phyloP scores from a whole-genome alignment of 75 land plant genomes.

The Azolla pinnata region DNA sequence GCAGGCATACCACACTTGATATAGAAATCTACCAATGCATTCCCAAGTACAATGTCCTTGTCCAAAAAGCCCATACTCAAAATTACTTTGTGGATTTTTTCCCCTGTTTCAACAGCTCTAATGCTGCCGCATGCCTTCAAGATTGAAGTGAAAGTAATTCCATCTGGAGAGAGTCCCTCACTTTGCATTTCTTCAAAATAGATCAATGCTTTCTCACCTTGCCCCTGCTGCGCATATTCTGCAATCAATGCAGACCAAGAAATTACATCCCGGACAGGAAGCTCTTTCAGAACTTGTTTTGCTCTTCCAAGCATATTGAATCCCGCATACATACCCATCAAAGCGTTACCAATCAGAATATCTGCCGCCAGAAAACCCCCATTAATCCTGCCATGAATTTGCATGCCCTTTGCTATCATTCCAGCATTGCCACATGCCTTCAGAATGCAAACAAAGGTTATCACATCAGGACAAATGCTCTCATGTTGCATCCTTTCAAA shows the following conservation, averaged over 20 bases:
- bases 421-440: constrained; percentile 6
- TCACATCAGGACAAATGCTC: neutral
- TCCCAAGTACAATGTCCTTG: constrained; percentile 29
- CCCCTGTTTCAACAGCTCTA: constrained; percentile 11
- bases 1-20: constrained; percentile 40
- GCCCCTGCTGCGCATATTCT: constrained; percentile 8
- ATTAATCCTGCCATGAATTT: constrained; percentile 9
- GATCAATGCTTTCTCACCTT: constrained; percentile 13
- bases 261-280: neutral
- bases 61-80: constrained; percentile 26
- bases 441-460: constrained; percentile 5
- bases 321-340: constrained; percentile 19
- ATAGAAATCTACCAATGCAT: constrained; percentile 45
- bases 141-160: constrained; percentile 25
- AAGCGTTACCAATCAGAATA: constrained; percentile 2
- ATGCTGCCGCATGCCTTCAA: constrained; percentile 29
- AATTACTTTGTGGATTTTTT: constrained; percentile 20
- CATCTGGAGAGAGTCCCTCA: constrained; percentile 21
- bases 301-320: constrained; percentile 7
- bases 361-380: constrained; percentile 1
- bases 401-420: constrained; percentile 2
- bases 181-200: constrained; percentile 32
- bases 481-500: constrained; percentile 17
- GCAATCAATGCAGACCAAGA: constrained; percentile 18
- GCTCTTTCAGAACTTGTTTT: constrained; percentile 11